Base-by-base conservation (phyloP, 208 protist genomes). In the Zelonia costaricensis region DNA sequence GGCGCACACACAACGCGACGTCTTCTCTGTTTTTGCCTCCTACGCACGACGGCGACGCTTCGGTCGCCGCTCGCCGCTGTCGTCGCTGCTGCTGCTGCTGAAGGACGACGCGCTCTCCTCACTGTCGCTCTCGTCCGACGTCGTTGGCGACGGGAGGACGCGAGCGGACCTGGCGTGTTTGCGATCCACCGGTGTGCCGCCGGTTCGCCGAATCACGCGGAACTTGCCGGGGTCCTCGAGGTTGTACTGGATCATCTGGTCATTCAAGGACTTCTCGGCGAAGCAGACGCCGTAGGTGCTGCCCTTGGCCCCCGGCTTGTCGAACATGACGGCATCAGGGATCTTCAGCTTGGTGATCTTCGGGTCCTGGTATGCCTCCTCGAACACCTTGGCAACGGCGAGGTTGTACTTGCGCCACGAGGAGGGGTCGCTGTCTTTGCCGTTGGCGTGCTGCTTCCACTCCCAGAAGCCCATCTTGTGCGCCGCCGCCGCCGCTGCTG, bases 231-330 rank as follows among this genome's bases (percentile, higher is more conserved):
- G 58, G n/a, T 84, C 66, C 22, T 69, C 44, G 2, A 65, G 36
- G 20, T 72, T 59, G 58, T 87, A 90, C 59, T 84, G 83, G 53
- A 85, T 69, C 79, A 90, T 90, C 23, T 35, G 59, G 10, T 66
- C 76, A 2, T 74, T 36, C 2, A 87, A 39, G 6, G 70, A 61
- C 38, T 48, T 68, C 47, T 86, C 78, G 2, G 33, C 56, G 61
- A 90, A 84, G 63, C 79, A 90, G 15, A 90, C 80, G 18, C 65
- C 64, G 58, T 87, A 90, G 16, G 77, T 90, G 55, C 13, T n/a
- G 28, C 48, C 38, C 6, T 48, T 38, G 1, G 53, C 43, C 4
- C 31, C 36, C 2, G 22, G 27, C 18, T 58, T 64, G 42, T 53
- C 62, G 13, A 67, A 56, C 44, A 91, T 73, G 7, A 62, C 45